These are phyloP conservation scores for Candida michaelii DNA, from an alignment of 805 yeast genomes.

Conservation along the genomic window DNA sequence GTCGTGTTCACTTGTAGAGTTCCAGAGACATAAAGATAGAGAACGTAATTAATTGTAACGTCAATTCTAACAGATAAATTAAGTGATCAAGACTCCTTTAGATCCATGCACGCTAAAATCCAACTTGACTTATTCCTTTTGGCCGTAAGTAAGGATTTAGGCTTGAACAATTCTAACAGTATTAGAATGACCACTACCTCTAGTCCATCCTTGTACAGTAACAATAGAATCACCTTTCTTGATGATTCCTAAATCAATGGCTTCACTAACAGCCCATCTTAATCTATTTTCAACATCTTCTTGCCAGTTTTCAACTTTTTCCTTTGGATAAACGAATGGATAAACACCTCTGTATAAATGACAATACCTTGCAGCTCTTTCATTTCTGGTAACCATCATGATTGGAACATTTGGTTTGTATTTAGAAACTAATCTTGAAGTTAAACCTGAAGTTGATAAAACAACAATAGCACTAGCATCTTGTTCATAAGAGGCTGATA, in stretches of 20 bases:
- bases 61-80: background rate
- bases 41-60: background rate
- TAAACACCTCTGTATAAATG: constrained; percentile 98
- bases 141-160: too few relatives aligned
- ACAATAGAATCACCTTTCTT: constrained; percentile 85
- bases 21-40: too few relatives aligned
- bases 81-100: too few relatives aligned
- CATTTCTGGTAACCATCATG: constrained; percentile 96
- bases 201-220: constrained; percentile 98
- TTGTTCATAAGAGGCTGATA: constrained; percentile 94
- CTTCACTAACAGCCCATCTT: constrained; percentile 88
- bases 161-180: constrained; percentile 90
- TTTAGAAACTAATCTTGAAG: constrained; percentile 95
- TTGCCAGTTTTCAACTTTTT: constrained; percentile 81
- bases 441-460: constrained; percentile 90
- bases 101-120: too few relatives aligned
- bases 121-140: background rate
- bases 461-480: constrained; percentile 95
- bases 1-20: too few relatives aligned
- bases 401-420: constrained; percentile 98
- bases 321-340: constrained; percentile 82
- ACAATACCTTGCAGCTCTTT: constrained; percentile 87
- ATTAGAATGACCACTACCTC: constrained; percentile 98
- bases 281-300: constrained; percentile 94
- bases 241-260: constrained; percentile 81